Conservation (phyloP, 2,329 filamentous ascomycete species). For the Neurospora crassa region DNA sequence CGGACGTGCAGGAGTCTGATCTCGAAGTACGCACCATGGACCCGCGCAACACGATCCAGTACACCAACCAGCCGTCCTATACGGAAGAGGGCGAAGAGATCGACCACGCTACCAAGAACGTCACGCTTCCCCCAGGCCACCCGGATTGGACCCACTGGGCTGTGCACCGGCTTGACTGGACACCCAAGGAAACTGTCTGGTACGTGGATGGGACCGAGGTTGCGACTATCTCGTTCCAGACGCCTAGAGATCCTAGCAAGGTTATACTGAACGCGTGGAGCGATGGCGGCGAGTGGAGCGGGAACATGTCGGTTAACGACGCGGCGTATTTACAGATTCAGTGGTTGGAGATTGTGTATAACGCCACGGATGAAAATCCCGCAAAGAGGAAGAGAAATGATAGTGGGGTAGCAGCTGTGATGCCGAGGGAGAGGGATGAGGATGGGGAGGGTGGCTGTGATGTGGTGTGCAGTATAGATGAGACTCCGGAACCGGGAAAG, state of each 20-base stretch:
- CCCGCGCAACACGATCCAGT: conserved; percentile 35
- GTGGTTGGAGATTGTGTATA: conserved; percentile 54
- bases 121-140: conserved; percentile 32
- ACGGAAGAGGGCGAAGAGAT: conserved; percentile 34
- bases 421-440: conserved; percentile 1
- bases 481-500: conserved; percentile 26
- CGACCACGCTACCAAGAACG: conserved; percentile 36
- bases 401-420: neutral
- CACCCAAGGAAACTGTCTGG: conserved; percentile 42
- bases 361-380: conserved; percentile 23
- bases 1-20: conserved; percentile 40
- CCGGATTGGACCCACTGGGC: conserved; percentile 44
- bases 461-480: conserved; percentile 27
- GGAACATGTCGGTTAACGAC: conserved; percentile 42
- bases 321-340: conserved; percentile 48
- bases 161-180: conserved; percentile 52
- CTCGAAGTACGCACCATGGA: conserved; percentile 42
- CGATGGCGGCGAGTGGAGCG: conserved; percentile 50
- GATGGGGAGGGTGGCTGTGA: conserved; percentile 12
- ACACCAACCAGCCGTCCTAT: conserved; percentile 51
- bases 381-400: neutral
- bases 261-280: conserved; percentile 53
- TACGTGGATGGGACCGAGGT: conserved; percentile 42
- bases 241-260: conserved; percentile 40
- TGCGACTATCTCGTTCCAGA: conserved; percentile 44